Evolutionary conservation across 2,329 filamentous ascomycete genomes (phyloP), one percentile per base, ranked within the genome.

Genomic region (Cadophora sp.): DNA sequence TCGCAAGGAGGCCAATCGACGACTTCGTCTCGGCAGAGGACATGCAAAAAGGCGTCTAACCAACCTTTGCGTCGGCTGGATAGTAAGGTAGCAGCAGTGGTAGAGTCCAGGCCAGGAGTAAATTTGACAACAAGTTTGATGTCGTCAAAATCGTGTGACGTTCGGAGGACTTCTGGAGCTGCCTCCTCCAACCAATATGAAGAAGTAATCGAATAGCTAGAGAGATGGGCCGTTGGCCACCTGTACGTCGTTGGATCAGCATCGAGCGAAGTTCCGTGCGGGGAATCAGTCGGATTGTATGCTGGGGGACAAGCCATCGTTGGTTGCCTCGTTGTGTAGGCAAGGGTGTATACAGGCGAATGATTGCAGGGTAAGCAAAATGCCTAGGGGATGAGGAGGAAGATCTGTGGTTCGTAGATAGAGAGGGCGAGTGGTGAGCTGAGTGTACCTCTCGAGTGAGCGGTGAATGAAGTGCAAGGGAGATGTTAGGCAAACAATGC

Each of bases 371-470:
- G n/a, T n/a, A n/a, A n/a, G n/a, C n/a, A n/a, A n/a, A n/a, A n/a
- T n/a, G n/a, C n/a, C 45, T 48, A 22, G 45, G 45, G 45, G 45
- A 48, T 48, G 18, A 43, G 45, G 45, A n/a, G 18, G 20, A 20
- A n/a, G 45, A 20, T 48, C 7, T 48, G 18, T 48, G 45, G 18
- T 22, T 48, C n/a, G 45, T 48, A 43, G 39, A 43, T 43, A 43
- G 7, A 48, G 18, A 48, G 18, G 11, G 45, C 18, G 45, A 48
- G 45, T 18, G 45, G 45, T 48, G 45, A 48, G 45, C 45, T 20
- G 45, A 48, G 45, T 48, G 20, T 48, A 16, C 45, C 45, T 48
- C 45, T 48, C 45, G 45, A 48, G 45, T 48, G 45, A 48, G 20
- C 45, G n/a, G 45, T 48, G 20, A 48, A 48, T 48, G 16, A 48